Percentiles rank a stretch among this genome's conserved stretches.
These are phyloP conservation scores for Cutaneotrichosporon sp. DNA, from an alignment of 1,284 basidiomycete species.

Conservation along the genomic window DNA sequence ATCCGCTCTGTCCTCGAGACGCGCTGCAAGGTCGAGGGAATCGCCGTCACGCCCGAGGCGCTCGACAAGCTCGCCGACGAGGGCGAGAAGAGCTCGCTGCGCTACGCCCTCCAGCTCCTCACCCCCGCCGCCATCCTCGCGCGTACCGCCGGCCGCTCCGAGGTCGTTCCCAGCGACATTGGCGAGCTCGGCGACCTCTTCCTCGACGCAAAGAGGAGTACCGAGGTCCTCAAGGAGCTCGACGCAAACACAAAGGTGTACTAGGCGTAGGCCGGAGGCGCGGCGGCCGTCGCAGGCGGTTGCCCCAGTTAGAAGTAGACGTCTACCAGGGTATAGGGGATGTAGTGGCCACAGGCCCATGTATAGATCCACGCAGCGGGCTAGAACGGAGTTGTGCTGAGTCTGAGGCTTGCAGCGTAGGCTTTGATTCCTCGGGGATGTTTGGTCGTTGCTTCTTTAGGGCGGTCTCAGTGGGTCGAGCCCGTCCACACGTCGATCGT, in stretches of 20 bases:
- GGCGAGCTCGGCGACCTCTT: conserved; percentile 89
- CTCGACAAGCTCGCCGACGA: conserved; percentile 75
- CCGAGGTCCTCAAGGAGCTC: conserved; percentile 35
- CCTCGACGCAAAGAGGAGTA: conserved; percentile 72
- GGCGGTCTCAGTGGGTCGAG: no score
- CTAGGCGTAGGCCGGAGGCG: conserved; percentile 9
- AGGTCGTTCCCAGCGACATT: conserved; percentile 82
- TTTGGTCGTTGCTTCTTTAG: no score
- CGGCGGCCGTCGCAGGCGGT: not conserved
- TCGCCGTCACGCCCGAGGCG: conserved; percentile 70
- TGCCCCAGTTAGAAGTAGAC: not conserved
- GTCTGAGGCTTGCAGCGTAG: no score
- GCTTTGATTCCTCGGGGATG: no score
- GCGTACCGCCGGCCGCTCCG: conserved; percentile 64
- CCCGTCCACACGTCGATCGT: no score
- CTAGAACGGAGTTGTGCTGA: not conserved
- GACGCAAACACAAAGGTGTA: conserved; percentile 28
- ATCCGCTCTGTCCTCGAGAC: conserved; percentile 82
- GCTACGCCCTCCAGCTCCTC: conserved; percentile 89
- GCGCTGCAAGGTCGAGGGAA: conserved; percentile 77
- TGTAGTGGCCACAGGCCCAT: not conserved
- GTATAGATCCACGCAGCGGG: not conserved
- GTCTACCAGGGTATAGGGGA: not conserved
- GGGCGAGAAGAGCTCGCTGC: conserved; percentile 75
- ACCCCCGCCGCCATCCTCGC: conserved; percentile 89